A percentile compares a stretch with the other conserved stretches of the same genome.
Conservation (phyloP, 441 rosid species). For the Aquilaria agallochum region DNA sequence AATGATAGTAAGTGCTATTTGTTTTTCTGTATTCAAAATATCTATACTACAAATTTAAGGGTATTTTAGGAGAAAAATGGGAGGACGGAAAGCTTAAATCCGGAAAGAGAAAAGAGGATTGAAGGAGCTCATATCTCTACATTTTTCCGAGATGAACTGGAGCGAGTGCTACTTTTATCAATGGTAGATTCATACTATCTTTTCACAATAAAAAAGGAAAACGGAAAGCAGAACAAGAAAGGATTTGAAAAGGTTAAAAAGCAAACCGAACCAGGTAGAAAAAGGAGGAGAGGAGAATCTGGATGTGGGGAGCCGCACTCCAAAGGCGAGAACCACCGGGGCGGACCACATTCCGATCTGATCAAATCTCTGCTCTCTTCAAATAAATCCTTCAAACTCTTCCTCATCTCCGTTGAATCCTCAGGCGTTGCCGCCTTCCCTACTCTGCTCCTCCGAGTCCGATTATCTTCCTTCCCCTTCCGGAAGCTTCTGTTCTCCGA, state of each 20-base stretch:
- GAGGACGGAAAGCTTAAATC: too few relatives aligned
- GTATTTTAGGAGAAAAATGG: too few relatives aligned
- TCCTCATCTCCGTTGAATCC: slow-evolving; percentile 18
- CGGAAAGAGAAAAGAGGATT: too few relatives aligned
- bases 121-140: too few relatives aligned
- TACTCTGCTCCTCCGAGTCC: slow-evolving; percentile 16
- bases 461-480: background rate
- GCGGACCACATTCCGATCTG: slow-evolving; percentile 48
- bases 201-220: background rate
- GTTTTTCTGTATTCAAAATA: too few relatives aligned
- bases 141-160: too few relatives aligned
- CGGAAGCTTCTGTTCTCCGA: background rate
- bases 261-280: slow-evolving; percentile 48
- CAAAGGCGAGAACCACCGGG: slow-evolving; percentile 86
- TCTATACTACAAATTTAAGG: too few relatives aligned
- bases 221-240: background rate
- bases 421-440: slow-evolving; percentile 5
- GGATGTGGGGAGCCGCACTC: slow-evolving; percentile 42
- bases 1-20: too few relatives aligned
- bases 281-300: slow-evolving; percentile 69
- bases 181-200: background rate
- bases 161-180: too few relatives aligned
- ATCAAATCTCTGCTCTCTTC: slow-evolving; percentile 30
- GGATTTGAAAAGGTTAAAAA: too few relatives aligned
- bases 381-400: slow-evolving; percentile 47